Evolutionary conservation across 1,284 basidiomycete species (phyloP), one percentile per base, ranked within the genome.

Genomic region (Tetrapyrgos nigripes): DNA sequence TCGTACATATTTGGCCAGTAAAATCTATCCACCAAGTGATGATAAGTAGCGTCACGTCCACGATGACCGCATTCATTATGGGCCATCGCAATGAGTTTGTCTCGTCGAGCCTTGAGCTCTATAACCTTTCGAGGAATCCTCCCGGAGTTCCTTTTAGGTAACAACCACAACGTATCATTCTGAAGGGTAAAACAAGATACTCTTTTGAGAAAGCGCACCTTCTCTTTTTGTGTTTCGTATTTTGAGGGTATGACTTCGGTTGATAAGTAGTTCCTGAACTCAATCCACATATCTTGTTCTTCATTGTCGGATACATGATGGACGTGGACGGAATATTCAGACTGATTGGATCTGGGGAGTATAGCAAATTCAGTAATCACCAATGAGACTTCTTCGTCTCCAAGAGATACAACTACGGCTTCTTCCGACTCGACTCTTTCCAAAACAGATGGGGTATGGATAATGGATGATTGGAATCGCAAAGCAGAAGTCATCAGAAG

Each of bases 1-100:
- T 70, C 64, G 50, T 69, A 70, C 65, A 77, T 68, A 17, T 70
- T 70, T 1, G 67, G 71, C 72, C 73, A 74, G 31, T 65, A 73
- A 56, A 66, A 72, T 0, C 67, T 53, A 6, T 75, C 72, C 0
- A 31, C 10, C 1, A 75, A 50, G 2, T 59, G 45, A 14, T 52
- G 51, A 55, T 71, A 72, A 0, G 71, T 71, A 0, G 66, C 60
- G 43, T 76, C 68, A 0, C 67, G 62, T 0, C 73, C 70, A 8
- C 66, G 59, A 51, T 74, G 73, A 14, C 72, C 72, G 11, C 56
- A 57, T 1, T 69, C 60, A 19, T 68, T 66, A 26, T 69, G 64
- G 0, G 67, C 68, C 4, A 61, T 50, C 0, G 64, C 60, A 9
- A 71, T 56, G 0, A 70, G 33, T 5, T 62, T 52, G 1, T 47